phyloP scores from a whole-genome alignment of 345 rosid species.

The Rhizophora mangle region DNA sequence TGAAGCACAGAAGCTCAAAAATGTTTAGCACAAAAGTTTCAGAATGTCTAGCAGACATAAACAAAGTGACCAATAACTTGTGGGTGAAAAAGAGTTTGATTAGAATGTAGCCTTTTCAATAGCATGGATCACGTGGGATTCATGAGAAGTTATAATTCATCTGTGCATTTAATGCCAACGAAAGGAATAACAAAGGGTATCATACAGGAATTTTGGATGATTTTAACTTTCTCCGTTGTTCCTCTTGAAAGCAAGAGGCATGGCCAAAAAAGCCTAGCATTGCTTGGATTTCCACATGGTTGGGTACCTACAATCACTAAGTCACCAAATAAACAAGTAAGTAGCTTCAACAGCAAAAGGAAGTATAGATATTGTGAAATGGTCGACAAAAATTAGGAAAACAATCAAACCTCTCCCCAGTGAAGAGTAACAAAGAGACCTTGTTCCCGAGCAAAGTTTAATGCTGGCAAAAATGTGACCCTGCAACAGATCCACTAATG shows the following conservation, averaged over 20 bases:
- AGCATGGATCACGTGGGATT: no score
- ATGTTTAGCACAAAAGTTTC: not conserved
- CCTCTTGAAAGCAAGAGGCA: no score
- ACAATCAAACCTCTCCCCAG: conserved; percentile 76
- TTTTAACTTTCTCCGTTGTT: conserved; percentile 64
- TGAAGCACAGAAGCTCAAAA: not conserved
- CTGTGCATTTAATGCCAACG: not conserved
- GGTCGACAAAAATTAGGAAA: conserved; percentile 6
- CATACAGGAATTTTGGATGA: conserved; percentile 61
- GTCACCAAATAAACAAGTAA: conserved; percentile 38
- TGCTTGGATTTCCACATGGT: conserved; percentile 66
- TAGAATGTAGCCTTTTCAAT: not conserved
- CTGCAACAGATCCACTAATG: conserved; percentile 38
- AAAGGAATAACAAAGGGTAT: conserved; percentile 1
- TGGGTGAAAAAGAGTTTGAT: no score
- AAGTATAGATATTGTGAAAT: not conserved
- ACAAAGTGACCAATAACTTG: no score
- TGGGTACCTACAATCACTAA: conserved; percentile 83
- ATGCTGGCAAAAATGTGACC: conserved; percentile 79
- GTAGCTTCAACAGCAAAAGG: conserved; percentile 14
- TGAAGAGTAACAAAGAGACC: conserved; percentile 83
- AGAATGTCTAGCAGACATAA: not conserved
- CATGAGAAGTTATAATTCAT: no score
- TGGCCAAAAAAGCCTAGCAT: conserved; percentile 91
- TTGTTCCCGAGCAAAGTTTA: conserved; percentile 67